Percentiles rank a stretch among this genome's conserved stretches.
Evolutionary conservation across 1,139 yeast genomes (phyloP).

Genomic region (Blastobotrys illinoisensis): DNA sequence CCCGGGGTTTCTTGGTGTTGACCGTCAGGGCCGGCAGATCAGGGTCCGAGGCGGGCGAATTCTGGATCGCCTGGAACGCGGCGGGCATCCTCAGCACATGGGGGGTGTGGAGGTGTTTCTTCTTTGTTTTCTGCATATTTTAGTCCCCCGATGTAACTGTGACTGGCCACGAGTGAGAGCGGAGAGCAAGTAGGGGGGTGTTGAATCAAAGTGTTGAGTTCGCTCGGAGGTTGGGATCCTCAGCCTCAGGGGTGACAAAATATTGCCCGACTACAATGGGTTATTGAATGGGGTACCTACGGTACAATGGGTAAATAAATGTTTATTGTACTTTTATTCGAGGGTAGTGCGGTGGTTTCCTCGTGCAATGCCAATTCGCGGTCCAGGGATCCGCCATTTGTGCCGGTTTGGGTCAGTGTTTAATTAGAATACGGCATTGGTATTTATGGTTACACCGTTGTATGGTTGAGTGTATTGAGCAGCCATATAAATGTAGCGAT

Average conservation of each 20-base stretch:
- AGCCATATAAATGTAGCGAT: too few species aligned
- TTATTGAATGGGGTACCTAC: too few species aligned
- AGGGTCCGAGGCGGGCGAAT: not conserved
- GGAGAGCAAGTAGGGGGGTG: not conserved
- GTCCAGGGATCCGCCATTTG: too few species aligned
- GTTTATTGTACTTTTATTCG: too few species aligned
- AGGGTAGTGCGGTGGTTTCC: too few species aligned
- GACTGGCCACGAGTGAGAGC: not conserved
- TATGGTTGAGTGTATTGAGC: too few species aligned
- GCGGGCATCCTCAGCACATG: conserved; percentile 12
- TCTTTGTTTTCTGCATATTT: not conserved
- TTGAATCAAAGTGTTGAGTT: not conserved
- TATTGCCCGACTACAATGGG: too few species aligned
- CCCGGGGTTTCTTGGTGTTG: not conserved
- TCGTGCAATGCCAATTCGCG: too few species aligned
- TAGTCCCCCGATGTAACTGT: not conserved
- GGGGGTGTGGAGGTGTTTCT: conserved; percentile 1
- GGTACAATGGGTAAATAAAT: too few species aligned
- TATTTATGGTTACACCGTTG: too few species aligned
- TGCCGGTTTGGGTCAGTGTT: too few species aligned
- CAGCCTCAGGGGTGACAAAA: not conserved
- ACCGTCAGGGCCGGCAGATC: not conserved
- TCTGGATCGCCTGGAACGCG: conserved; percentile 10
- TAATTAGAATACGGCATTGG: too few species aligned
- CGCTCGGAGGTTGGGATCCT: not conserved